Base-by-base conservation (phyloP, 2,329 filamentous ascomycete genomes). In the Phyllosticta paracitricarpa region DNA sequence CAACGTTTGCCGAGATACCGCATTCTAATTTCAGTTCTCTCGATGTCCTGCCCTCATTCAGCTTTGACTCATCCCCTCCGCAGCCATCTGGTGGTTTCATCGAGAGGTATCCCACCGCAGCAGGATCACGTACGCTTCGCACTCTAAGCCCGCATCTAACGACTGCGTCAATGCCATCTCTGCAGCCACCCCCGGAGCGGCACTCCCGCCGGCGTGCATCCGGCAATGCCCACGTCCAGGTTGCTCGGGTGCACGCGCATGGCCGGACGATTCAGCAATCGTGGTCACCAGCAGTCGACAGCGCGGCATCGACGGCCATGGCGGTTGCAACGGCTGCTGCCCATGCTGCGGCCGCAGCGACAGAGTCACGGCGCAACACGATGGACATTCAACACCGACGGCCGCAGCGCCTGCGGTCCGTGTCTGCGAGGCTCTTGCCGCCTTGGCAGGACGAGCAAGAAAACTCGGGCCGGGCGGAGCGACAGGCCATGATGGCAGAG, bases 401-500 rank as follows among this genome's bases (percentile, higher is more conserved):
- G 24, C 26, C 52, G 8, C 55, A 53, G 25, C 48, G 52, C 17
- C 51, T 53, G 22, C 56, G 60, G 30, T 61, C 59, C 8, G 56
- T 48, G 4, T 61, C 59, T 22, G 59, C 59, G 3, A 56, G 59
- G 51, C 26, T 57, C 2, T 54, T 71, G 3, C 65, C 64, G 2
- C 54, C 65, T 2, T 67, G 66, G 22, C 67, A 69, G 63, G 65
- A 66, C 6, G 65, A 74, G 48, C 72, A 73, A 56, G 72, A 75
- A 59, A 74, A 74, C 48, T 67, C 67, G 6, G 70, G 67, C 0
- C 67, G 68, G 8, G 67, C 61, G 26, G 71, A 68, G 63, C 60
- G 56, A 22, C 65, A 59, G 53, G 63, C 55, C 26, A 30, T 68
- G 57, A 70, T 73, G 70, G 66, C 68, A 30, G 64, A 64, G 54